Evolutionary conservation across 441 rosid genomes (phyloP), one percentile per base, ranked within the genome.

Genomic region (Populus hybrid): DNA sequence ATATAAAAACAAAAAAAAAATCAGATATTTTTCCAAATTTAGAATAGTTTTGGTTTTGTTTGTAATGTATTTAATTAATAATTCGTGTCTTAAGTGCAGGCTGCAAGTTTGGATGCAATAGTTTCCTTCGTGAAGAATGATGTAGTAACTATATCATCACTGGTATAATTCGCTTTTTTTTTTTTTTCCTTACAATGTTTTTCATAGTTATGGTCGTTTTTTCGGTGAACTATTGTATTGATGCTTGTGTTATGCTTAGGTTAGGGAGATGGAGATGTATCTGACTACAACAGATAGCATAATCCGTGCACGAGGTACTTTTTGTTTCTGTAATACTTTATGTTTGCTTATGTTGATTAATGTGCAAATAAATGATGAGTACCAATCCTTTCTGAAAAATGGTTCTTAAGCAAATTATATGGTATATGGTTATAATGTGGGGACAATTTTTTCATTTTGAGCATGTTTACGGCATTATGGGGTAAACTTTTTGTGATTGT

Each of bases 191-290:
- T 3, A 5, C 8, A 21, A 21, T 61, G 8, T 74, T 74, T 73
- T 30, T 76, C 67, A 5, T 35, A 21, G 2, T 40, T 61, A 38
- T 42, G 14, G 40, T 18, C 3, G 7, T 3, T 35, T 40, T 72
- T 74, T 30, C 20, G 24, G 34, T 24, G 63, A 9, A 1, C 68
- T 6, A 38, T 8, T 23, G 20, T 50, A 59, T 38, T 74, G n/a
- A 35, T 68, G 68, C 40, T 68, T 66, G 70, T 73, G 65, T 24
- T 14, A 72, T 67, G 8, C 67, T 65, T 74, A 95, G 98, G 97
- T 91, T 71, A 83, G 76, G 82, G 98, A 94, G 86, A 87, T 95
- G 98, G 97, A 85, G 3, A 78, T 90, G 94, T 94, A 92, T 89
- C 82, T 94, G 88, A 92, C 97, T 8, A 89, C 90, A 11, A 82